These are phyloP conservation scores for Prunus fruticosa DNA, from an alignment of 306 rosid genomes.

Conservation along the genomic window DNA sequence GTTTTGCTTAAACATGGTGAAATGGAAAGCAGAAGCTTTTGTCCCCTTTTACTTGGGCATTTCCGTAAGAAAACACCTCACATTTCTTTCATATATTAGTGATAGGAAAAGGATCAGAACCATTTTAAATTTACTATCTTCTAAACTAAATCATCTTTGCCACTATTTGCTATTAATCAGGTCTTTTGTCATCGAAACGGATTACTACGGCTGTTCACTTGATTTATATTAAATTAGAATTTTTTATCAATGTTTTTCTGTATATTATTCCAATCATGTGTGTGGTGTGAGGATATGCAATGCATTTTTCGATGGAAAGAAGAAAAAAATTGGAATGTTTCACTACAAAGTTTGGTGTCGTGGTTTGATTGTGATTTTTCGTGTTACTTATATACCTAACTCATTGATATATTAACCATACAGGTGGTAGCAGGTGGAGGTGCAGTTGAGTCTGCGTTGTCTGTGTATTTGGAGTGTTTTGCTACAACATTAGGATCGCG, in stretches of 20 bases:
- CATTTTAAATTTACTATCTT: not conserved
- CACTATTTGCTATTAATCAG: not conserved
- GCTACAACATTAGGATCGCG: conserved; percentile 97
- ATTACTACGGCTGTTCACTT: not conserved
- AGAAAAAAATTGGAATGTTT: not conserved
- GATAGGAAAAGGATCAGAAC: not conserved
- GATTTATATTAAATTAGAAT: not conserved
- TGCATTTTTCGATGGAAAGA: not conserved
- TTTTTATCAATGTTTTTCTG: too few species aligned
- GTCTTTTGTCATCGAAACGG: not conserved
- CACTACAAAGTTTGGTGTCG: not conserved
- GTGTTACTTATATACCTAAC: not conserved
- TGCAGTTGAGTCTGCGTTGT: conserved; percentile 90
- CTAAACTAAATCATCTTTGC: not conserved
- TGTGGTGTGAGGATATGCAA: not conserved
- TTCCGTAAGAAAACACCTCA: not conserved
- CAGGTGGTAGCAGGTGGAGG: conserved; percentile 99
- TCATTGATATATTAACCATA: conserved; percentile 8
- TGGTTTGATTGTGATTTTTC: not conserved
- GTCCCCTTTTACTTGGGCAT: not conserved
- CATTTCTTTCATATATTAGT: not conserved
- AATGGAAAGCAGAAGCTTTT: not conserved
- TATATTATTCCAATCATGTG: not conserved
- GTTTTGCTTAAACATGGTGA: not conserved
- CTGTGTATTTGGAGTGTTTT: conserved; percentile 90